phyloP scores from a whole-genome alignment of 169 alveolate species.

The Cryptosporidium xiaoi region DNA sequence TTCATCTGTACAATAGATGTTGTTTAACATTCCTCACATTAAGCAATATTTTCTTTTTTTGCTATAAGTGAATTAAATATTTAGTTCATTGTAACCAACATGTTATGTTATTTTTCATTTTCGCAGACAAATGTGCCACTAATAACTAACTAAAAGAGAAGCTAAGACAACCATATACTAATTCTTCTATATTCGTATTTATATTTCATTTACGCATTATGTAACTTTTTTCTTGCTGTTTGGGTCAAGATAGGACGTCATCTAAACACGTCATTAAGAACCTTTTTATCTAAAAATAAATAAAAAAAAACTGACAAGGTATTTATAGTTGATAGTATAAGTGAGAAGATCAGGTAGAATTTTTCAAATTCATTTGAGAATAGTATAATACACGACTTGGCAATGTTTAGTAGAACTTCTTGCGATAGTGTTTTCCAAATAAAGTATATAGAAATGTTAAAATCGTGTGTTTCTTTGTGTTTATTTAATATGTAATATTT shows the following conservation, averaged over 20 bases:
- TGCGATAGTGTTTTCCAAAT: conserved; percentile 53
- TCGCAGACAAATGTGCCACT: background rate
- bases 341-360: background rate
- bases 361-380: background rate
- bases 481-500: conserved; percentile 3
- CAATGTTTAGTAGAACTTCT: background rate
- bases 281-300: conserved; percentile 25
- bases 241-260: background rate
- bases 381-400: background rate
- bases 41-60: too few species aligned
- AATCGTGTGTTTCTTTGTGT: conserved; percentile 64
- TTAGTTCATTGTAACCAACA: too few species aligned
- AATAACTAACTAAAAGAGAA: too few species aligned
- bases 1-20: too few species aligned
- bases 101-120: too few species aligned
- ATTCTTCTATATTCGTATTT: background rate
- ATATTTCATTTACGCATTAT: background rate
- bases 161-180: too few species aligned
- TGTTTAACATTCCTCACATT: too few species aligned
- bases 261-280: conserved; percentile 8
- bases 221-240: background rate
- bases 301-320: conserved; percentile 11
- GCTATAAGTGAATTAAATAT: too few species aligned
- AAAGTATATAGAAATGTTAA: conserved; percentile 43
- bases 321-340: conserved; percentile 1